Evolutionary conservation across 352 stramenopile species (phyloP), one percentile per base, ranked within the genome.

Genomic region (Phytopythium delawarense): DNA sequence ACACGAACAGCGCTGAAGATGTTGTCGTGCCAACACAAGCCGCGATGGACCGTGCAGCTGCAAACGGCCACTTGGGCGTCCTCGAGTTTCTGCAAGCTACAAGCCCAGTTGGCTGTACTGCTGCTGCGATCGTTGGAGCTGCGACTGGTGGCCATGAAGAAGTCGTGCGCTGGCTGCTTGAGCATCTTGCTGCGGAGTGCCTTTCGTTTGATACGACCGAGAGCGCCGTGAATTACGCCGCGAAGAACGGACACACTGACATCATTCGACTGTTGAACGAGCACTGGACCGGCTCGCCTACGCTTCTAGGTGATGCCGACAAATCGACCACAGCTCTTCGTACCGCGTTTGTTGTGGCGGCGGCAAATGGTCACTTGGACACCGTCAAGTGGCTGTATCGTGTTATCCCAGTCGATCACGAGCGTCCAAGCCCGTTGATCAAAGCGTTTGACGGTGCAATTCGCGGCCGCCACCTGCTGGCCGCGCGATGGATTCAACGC

Each of bases 311-410:
- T n/a, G 39, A n/a, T 45, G 15, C 39, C 15, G 39, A 6, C 35
- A 40, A 40, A 15, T 15, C 9, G 35, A 11, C 35, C 12, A 15
- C 35, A 40, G 35, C 35, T 40, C 39, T 45, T n/a, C 39, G 39
- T 20, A 2, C 13, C 39, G 15, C 39, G 16, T 13, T 45, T 20
- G 39, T 45, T 45, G 39, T 20, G 12, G 39, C 39, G 2, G 39
- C 39, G 4, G 39, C 56, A 59, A 60, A 3, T 16, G 65, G 65
- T 12, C 37, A 68, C 45, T 53, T 71, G 34, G 13, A 59, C 39
- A 45, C 39, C 13, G 16, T 45, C 13, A 45, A 45, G 39, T 45
- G 39, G 39, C 39, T 45, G 39, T 13, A 45, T 45, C 39, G 15
- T 45, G 39, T 20, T 6, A 20, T 45, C 13, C 39, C 39, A 7